A percentile compares a stretch with the other conserved stretches of the same genome.
Evolutionary conservation across 2,329 filamentous ascomycete species (phyloP).

Genomic region (Fusarium equiseti): DNA sequence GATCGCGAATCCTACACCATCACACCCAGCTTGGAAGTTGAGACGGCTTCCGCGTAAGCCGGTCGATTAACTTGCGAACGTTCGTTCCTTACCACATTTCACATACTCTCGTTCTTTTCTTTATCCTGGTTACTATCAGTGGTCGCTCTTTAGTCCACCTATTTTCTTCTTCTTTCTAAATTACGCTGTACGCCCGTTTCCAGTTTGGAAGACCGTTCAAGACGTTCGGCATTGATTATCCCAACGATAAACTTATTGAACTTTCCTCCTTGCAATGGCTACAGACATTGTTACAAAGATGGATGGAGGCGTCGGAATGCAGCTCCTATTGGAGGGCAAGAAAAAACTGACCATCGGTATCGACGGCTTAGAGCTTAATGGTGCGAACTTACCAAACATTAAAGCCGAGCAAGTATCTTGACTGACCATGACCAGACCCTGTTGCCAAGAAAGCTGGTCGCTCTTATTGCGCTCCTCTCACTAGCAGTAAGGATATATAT

Average conservation of each 20-base stretch:
- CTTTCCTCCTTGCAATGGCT: background rate
- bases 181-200: background rate
- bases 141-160: slow-evolving; percentile 14
- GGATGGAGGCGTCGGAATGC: slow-evolving; percentile 46
- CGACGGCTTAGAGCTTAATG: slow-evolving; percentile 51
- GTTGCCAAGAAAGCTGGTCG: slow-evolving; percentile 37
- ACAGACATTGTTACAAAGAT: slow-evolving; percentile 32
- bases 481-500: slow-evolving; percentile 29
- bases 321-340: slow-evolving; percentile 49
- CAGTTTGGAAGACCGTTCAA: slow-evolving; percentile 12
- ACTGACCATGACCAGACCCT: slow-evolving; percentile 42
- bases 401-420: background rate
- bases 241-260: background rate
- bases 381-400: slow-evolving; percentile 47
- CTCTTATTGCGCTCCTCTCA: slow-evolving; percentile 41
- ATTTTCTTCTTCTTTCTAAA: background rate
- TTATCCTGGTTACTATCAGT: background rate
- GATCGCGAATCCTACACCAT: slow-evolving; percentile 23
- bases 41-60: slow-evolving; percentile 32
- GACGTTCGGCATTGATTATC: background rate
- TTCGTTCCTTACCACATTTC: slow-evolving; percentile 8
- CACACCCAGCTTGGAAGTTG: slow-evolving; percentile 3
- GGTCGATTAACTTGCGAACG: slow-evolving; percentile 10
- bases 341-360: slow-evolving; percentile 51
- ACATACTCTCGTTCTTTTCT: background rate